These are phyloP conservation scores for Pythium sp. DNA, from an alignment of 352 stramenopile species.

Conservation along the genomic window DNA sequence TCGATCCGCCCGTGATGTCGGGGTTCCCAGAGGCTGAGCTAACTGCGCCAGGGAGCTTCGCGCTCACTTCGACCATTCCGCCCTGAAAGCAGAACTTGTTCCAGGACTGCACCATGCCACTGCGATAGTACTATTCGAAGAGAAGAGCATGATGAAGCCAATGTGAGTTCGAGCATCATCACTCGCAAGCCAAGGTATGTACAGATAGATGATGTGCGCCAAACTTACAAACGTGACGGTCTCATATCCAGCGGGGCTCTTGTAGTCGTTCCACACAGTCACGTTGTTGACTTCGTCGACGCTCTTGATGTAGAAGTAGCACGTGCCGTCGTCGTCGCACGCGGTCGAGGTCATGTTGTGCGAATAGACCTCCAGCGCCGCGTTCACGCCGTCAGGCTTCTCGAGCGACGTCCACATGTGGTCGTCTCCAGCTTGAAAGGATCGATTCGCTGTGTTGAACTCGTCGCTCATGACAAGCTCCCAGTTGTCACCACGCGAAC, in stretches of 20 bases:
- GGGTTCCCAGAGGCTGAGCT: conserved; percentile 52
- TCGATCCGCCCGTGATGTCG: conserved; percentile 68
- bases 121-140: background rate
- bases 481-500: conserved; percentile 38
- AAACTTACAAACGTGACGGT: conserved; percentile 51
- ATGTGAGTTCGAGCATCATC: background rate
- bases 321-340: conserved; percentile 33
- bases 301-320: conserved; percentile 62
- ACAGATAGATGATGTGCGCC: conserved; percentile 21
- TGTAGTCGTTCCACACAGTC: conserved; percentile 68
- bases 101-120: conserved; percentile 91
- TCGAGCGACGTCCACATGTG: conserved; percentile 43
- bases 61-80: conserved; percentile 89
- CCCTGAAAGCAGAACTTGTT: conserved; percentile 96
- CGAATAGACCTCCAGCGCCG: conserved; percentile 54
- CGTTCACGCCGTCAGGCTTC: conserved; percentile 55
- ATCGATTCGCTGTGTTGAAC: conserved; percentile 60
- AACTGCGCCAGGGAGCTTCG: conserved; percentile 81
- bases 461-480: conserved; percentile 78
- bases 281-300: conserved; percentile 48
- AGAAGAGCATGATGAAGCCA: background rate
- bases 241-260: conserved; percentile 43
- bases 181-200: background rate
- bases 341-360: conserved; percentile 58
- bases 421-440: conserved; percentile 62